Percentiles rank a stretch among this genome's conserved stretches.
These are phyloP conservation scores for Aspergillus hortae DNA, from an alignment of 2,329 filamentous ascomycete species.

Conservation along the genomic window DNA sequence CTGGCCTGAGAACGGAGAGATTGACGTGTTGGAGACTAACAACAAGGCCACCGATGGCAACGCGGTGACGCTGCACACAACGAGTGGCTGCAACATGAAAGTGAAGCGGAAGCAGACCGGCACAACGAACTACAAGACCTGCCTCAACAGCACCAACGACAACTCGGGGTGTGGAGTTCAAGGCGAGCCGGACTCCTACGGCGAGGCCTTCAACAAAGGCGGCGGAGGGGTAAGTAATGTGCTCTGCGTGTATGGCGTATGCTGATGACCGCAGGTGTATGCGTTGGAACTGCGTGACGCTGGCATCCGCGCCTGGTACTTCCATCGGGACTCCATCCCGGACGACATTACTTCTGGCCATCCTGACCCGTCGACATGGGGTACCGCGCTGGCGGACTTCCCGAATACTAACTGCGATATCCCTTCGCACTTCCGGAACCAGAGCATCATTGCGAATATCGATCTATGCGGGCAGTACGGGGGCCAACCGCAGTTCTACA, in stretches of 20 bases:
- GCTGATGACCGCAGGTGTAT: conserved; percentile 40
- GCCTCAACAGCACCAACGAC: conserved; percentile 48
- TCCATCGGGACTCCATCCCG: conserved; percentile 48
- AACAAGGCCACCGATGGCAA: conserved; percentile 56
- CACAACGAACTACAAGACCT: conserved; percentile 41
- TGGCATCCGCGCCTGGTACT: conserved; percentile 64
- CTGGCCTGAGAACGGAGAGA: conserved; percentile 64
- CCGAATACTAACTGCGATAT: conserved; percentile 62
- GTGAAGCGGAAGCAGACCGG: conserved; percentile 56
- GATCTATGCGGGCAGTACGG: conserved; percentile 60
- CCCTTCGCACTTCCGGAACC: conserved; percentile 58
- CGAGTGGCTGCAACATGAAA: conserved; percentile 50
- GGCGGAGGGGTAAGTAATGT: conserved; percentile 48
- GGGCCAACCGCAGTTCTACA: conserved; percentile 31
- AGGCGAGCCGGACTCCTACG: conserved; percentile 46
- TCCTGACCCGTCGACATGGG: conserved; percentile 63
- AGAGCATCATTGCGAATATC: conserved; percentile 65
- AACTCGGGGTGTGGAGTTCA: conserved; percentile 59
- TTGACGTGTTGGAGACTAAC: conserved; percentile 59
- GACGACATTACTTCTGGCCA: conserved; percentile 47
- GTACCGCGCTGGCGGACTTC: conserved; percentile 61
- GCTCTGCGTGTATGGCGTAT: neutral
- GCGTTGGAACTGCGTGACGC: conserved; percentile 59
- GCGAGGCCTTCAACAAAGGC: conserved; percentile 49
- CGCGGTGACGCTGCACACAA: conserved; percentile 60